Base-by-base conservation (phyloP, 176 grass and related monocot genomes). In the Puya raimondii region DNA sequence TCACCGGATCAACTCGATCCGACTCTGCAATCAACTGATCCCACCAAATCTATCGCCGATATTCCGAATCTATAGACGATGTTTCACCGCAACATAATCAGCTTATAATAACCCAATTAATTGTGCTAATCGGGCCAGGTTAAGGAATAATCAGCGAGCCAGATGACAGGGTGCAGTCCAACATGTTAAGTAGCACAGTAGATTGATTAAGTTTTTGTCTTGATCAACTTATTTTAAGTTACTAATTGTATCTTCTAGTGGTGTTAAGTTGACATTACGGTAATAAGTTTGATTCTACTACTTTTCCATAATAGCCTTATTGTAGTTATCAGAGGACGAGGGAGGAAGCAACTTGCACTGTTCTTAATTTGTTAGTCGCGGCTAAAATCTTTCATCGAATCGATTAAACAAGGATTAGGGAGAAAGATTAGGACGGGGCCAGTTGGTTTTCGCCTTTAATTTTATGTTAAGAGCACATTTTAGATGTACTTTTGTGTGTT, bases 121-220 rank as follows among this genome's bases (percentile, higher is more conserved):
- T 17, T 23, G 2, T 53, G 68, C 2, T 49, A n/a, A 13, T 66
- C 13, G 48, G 18, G 13, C 20, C 48, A 12, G 48, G 20, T 8
- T 22, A 16, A 16, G 68, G 21, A 70, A 50, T 51, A 26, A 8
- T 48, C 26, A 13, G 13, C 3, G 11, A 26, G 49, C 27, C 27
- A 3, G 2, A 6, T 4, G 27, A 48, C 47, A 51, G 12, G 17
- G 72, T 49, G 11, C 21, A 50, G 51, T 3, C 12, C 26, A 26
- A 26, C 47, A 23, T 51, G 18, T n/a, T 21, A 65, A 29, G 59
- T 25, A 14, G 22, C 64, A 52, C 22, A 74, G 72, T 51, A 4
- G 56, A 10, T 51, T 74, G 64, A 76, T 76, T 68, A 48, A n/a
- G 25, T 67, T 76, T 51, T 68, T 49, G 73, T 76, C 73, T 15